Evolutionary conservation across 1,139 yeast species (phyloP).

Genomic region (Barnettozyma hawaiiensis): DNA sequence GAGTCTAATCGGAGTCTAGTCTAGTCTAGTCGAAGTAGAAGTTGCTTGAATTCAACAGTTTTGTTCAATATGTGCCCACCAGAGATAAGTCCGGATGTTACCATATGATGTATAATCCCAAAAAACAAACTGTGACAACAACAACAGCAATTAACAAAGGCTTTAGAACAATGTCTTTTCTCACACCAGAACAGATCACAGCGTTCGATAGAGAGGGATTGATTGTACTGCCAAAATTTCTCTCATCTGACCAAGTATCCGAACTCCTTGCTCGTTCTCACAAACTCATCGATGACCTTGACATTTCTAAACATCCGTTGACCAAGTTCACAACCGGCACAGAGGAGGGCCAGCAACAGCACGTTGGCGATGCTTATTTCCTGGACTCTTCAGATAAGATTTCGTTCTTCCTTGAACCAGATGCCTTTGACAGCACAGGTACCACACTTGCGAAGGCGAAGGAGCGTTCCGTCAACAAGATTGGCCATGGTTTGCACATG

Average conservation of each 20-base stretch:
- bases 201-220: conserved; percentile 54
- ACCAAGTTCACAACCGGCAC: conserved; percentile 59
- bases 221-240: conserved; percentile 53
- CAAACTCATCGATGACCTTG: conserved; percentile 43
- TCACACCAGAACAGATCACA: conserved; percentile 36
- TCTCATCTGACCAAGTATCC: conserved; percentile 37
- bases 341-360: conserved; percentile 46
- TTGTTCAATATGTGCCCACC: too few relatives aligned
- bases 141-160: not conserved
- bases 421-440: conserved; percentile 48
- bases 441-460: conserved; percentile 43
- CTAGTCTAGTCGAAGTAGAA: too few relatives aligned
- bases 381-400: conserved; percentile 65
- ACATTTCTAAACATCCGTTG: conserved; percentile 56
- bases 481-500: conserved; percentile 74
- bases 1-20: too few relatives aligned
- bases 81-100: too few relatives aligned
- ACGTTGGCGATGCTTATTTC: conserved; percentile 72
- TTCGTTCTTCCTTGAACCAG: conserved; percentile 66
- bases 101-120: not conserved
- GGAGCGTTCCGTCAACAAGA: conserved; percentile 60
- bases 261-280: conserved; percentile 41
- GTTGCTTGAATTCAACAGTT: too few relatives aligned
- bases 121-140: not conserved
- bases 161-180: conserved; percentile 1